These are phyloP conservation scores for Henningerozyma blattae DNA, from an alignment of 805 yeast species.

Conservation along the genomic window DNA sequence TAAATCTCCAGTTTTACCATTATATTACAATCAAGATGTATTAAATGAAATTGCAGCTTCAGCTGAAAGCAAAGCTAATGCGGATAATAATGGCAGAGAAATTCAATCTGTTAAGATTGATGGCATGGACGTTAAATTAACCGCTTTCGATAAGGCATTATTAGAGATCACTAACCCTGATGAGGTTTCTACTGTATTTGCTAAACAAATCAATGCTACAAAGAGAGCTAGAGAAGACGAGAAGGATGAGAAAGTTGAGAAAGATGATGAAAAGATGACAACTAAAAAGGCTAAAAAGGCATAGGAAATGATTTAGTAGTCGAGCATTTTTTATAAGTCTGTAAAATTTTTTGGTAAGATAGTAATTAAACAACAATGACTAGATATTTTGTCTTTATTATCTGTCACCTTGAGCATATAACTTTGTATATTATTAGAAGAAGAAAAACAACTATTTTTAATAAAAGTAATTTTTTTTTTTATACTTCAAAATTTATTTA, in stretches of 20 bases:
- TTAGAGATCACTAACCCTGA: slow-evolving; percentile 75
- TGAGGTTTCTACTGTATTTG: slow-evolving; percentile 49
- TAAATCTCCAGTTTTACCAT: slow-evolving; percentile 73
- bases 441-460: too few relatives aligned
- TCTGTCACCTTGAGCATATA: too few relatives aligned
- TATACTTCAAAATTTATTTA: too few relatives aligned
- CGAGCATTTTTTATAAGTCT: background rate
- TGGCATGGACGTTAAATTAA: slow-evolving; percentile 33
- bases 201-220: slow-evolving; percentile 38
- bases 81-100: slow-evolving; percentile 12
- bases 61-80: background rate
- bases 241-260: slow-evolving; percentile 2
- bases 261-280: slow-evolving; percentile 3
- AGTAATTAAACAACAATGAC: too few relatives aligned
- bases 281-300: slow-evolving; percentile 15
- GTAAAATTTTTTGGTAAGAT: too few relatives aligned
- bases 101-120: slow-evolving; percentile 21
- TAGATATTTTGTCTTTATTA: too few relatives aligned
- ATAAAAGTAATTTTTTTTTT: too few relatives aligned
- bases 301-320: too few relatives aligned
- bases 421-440: too few relatives aligned
- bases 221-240: slow-evolving; percentile 14
- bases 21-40: slow-evolving; percentile 50
- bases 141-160: slow-evolving; percentile 64
- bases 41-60: slow-evolving; percentile 26